Conservation (phyloP, 75 land plant species). For the Pinus albicaulis region DNA sequence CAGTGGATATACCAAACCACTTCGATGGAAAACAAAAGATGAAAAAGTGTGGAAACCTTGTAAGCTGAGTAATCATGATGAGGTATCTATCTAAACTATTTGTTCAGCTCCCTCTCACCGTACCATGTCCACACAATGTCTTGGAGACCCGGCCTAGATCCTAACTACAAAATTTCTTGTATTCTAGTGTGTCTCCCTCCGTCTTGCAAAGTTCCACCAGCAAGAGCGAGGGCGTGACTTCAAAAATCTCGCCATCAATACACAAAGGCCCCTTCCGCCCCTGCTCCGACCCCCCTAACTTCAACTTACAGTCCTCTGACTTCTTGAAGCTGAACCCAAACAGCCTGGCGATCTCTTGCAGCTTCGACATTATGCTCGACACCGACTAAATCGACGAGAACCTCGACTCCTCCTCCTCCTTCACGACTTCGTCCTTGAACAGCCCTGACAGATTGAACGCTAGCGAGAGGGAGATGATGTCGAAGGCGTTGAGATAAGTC, state of each 20-base stretch:
- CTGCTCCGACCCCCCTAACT: constrained; percentile 20
- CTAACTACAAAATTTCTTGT: constrained; percentile 36
- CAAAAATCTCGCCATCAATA: constrained; percentile 60
- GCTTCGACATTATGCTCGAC: constrained; percentile 42
- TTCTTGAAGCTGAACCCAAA: constrained; percentile 20
- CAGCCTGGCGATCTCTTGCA: constrained; percentile 29
- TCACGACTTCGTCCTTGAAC: constrained; percentile 19
- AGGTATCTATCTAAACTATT: too few relatives aligned
- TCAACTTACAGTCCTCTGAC: constrained; percentile 26
- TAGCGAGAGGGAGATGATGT: constrained; percentile 38
- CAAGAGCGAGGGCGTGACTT: constrained; percentile 36
- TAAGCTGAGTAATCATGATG: too few relatives aligned
- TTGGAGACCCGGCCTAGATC: constrained; percentile 41
- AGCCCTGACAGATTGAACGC: constrained; percentile 51
- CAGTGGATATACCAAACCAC: too few relatives aligned
- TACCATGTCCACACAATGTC: constrained; percentile 52
- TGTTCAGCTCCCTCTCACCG: background rate
- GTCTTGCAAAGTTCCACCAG: constrained; percentile 51
- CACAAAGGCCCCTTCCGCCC: constrained; percentile 66
- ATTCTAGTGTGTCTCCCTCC: constrained; percentile 45
- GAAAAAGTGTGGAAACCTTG: too few relatives aligned
- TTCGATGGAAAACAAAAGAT: too few relatives aligned
- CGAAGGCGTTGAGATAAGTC: constrained; percentile 41
- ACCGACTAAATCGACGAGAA: constrained; percentile 36
- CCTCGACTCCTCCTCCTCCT: constrained; percentile 17